phyloP scores from a whole-genome alignment of 495 filamentous ascomycete genomes.

The Xylaria bambusicola region DNA sequence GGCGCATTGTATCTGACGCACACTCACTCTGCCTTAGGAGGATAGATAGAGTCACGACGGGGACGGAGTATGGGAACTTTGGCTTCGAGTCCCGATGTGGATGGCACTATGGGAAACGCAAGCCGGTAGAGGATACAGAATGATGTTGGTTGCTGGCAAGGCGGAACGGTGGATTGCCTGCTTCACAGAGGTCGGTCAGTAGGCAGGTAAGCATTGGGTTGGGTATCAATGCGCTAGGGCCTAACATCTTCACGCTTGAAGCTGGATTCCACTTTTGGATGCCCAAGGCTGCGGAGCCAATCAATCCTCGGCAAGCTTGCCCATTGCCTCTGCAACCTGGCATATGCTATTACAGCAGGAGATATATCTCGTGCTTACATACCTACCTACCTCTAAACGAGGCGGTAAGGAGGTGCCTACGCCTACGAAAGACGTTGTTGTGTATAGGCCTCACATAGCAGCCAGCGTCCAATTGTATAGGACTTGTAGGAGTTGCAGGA shows the following conservation, averaged over 20 bases:
- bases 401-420: slow-evolving; percentile 1
- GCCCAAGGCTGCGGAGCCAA: slow-evolving; percentile 26
- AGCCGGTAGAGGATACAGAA: background rate
- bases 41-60: background rate
- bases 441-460: background rate
- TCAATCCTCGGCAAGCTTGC: slow-evolving; percentile 15
- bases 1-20: slow-evolving; percentile 9
- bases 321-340: slow-evolving; percentile 1
- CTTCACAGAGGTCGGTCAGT: slow-evolving; percentile 14
- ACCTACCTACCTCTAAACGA: slow-evolving; percentile 12
- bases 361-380: no score
- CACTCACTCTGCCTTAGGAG: background rate
- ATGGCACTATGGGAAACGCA: slow-evolving; percentile 1
- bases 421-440: background rate
- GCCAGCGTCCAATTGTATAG: slow-evolving; percentile 5
- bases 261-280: slow-evolving; percentile 28
- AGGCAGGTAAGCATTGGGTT: slow-evolving; percentile 20
- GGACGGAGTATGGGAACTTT: background rate
- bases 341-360: slow-evolving; percentile 2
- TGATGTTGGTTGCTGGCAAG: no score
- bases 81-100: slow-evolving; percentile 6
- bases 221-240: slow-evolving; percentile 41
- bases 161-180: slow-evolving; percentile 21
- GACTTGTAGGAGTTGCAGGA: background rate
- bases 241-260: slow-evolving; percentile 22